Base-by-base conservation (phyloP, 2,329 filamentous ascomycete genomes). In the Dactylella cylindrospora region DNA sequence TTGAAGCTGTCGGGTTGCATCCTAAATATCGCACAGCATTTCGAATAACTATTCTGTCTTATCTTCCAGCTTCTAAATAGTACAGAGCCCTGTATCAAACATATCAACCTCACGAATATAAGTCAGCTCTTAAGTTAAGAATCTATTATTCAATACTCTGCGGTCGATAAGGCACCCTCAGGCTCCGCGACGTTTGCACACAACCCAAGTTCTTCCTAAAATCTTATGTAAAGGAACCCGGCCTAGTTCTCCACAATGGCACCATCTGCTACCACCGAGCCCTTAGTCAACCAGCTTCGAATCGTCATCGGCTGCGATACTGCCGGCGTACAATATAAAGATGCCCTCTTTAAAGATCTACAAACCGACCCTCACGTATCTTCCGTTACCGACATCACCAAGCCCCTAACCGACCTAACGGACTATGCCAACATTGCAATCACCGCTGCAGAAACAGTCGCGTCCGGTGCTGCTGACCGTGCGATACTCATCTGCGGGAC, bases 401-500 rank as follows among this genome's bases (percentile, higher is more conserved):
- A 54, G 28, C 47, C 40, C 2, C 55, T 61, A 12, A 77, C 79
- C 26, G 62, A 50, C 19, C 39, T 46, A 20, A 52, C 39, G 7
- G 54, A 55, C 29, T 49, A 52, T 25, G 38, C 61, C 45, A 46
- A 39, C 15, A 50, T 55, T 35, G 51, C 49, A 5, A 51, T 50
- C n/a, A 47, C 47, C 10, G 53, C 36, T 17, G 45, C 40, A 10
- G 75, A 76, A 61, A 76, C 85, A 29, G 79, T 87, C 8, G 77
- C 78, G 3, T 72, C 76, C 4, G 84, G 84, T 35, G 78, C 82
- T 69, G 85, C 81, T 46, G 88, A 94, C 74, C 84, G 88, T 47
- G 88, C 87, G 0, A 77, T 94, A 29, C 76, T 90, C 33, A 88
- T 94, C 75, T 94, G 88, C 75, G 88, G 89, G 2, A 94, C 89